Evolutionary conservation across 2,329 filamentous ascomycete genomes (phyloP).

Genomic region (Curvularia spicifera): DNA sequence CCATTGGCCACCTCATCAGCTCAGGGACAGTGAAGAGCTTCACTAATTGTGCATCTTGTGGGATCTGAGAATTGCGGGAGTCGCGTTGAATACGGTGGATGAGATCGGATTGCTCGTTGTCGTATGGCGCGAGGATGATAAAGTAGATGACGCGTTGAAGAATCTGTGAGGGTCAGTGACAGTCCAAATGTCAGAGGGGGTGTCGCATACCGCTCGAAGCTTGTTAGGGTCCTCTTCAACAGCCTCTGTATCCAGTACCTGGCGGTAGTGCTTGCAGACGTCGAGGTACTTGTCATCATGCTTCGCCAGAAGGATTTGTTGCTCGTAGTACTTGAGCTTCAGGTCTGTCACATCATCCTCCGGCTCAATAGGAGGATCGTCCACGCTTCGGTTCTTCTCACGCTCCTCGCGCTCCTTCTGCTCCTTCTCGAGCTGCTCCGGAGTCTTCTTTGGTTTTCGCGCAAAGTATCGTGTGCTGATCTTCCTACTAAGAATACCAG

Average conservation of each 20-base stretch:
- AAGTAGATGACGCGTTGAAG: constrained; percentile 97
- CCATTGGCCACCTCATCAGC: constrained; percentile 97
- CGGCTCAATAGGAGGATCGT: constrained; percentile 75
- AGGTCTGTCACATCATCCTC: constrained; percentile 93
- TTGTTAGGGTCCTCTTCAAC: constrained; percentile 89
- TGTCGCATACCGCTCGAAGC: constrained; percentile 74
- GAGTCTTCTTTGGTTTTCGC: constrained; percentile 87
- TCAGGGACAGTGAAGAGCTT: constrained; percentile 95
- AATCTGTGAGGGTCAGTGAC: constrained; percentile 60
- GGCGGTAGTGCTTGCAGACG: constrained; percentile 96
- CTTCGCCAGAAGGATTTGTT: constrained; percentile 94
- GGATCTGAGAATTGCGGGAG: constrained; percentile 76
- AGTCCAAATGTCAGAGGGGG: background rate
- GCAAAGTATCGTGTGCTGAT: constrained; percentile 93
- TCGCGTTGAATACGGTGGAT: constrained; percentile 92
- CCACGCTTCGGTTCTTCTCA: constrained; percentile 78
- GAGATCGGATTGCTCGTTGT: constrained; percentile 98
- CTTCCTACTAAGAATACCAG: constrained; percentile 90
- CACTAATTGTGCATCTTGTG: constrained; percentile 82
- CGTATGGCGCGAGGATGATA: constrained; percentile 92
- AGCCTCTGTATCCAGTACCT: constrained; percentile 93
- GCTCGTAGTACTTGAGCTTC: constrained; percentile 95
- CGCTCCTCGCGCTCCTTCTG: constrained; percentile 84
- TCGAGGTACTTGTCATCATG: constrained; percentile 98
- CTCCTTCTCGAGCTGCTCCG: constrained; percentile 89